phyloP scores from a whole-genome alignment of 345 rosid species.

The Murraya koenigii region DNA sequence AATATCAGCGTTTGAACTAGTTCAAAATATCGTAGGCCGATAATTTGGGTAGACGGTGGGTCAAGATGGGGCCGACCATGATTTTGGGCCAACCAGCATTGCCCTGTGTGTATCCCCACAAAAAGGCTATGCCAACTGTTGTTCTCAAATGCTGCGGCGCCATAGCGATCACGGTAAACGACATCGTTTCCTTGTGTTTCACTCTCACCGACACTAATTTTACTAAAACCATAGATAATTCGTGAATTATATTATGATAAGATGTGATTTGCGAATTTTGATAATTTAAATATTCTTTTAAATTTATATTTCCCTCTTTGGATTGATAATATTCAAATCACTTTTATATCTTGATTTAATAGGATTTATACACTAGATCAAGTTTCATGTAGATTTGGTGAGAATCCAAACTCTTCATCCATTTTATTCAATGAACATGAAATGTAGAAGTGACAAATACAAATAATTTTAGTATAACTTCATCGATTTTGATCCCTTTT shows the following conservation, averaged over 20 bases:
- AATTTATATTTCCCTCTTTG: background rate
- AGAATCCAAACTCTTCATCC: background rate
- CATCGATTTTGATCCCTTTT: too few relatives aligned
- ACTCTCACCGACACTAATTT: background rate
- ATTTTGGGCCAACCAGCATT: slow-evolving; percentile 26
- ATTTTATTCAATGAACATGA: background rate
- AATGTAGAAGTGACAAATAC: background rate
- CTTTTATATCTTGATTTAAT: background rate
- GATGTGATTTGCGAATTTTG: background rate
- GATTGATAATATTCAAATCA: background rate
- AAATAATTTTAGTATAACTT: background rate
- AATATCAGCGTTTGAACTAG: background rate
- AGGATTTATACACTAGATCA: background rate
- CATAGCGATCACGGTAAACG: background rate
- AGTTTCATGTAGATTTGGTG: background rate
- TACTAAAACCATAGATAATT: background rate
- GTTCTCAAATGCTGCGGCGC: slow-evolving; percentile 7
- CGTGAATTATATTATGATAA: background rate
- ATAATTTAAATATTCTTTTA: background rate
- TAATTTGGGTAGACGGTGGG: background rate
- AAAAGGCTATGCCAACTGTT: slow-evolving; percentile 15
- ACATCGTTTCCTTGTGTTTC: slow-evolving; percentile 9
- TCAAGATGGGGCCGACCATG: slow-evolving; percentile 9
- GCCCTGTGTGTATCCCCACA: slow-evolving; percentile 6
- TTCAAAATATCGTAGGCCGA: slow-evolving; percentile 5